Percentiles rank a stretch among this genome's conserved stretches.
Evolutionary conservation across 2,329 filamentous ascomycete species (phyloP).

Genomic region (Colletotrichum sp.): DNA sequence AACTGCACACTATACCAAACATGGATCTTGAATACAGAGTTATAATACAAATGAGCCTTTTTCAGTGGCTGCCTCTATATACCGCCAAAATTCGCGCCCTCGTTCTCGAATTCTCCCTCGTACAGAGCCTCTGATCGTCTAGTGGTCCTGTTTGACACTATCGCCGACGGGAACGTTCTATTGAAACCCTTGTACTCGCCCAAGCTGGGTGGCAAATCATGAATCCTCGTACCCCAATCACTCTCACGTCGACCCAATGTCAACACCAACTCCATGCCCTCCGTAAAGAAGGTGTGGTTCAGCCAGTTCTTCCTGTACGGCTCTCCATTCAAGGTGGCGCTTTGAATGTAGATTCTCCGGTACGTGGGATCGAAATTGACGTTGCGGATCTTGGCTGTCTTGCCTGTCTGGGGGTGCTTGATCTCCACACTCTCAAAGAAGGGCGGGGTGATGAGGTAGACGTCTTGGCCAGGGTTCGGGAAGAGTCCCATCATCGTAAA

Average conservation of each 20-base stretch:
- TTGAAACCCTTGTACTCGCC: constrained; percentile 41
- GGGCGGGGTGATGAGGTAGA: constrained; percentile 74
- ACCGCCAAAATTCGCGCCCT: not conserved
- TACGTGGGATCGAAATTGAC: constrained; percentile 67
- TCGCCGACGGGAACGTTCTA: constrained; percentile 17
- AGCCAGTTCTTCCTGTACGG: constrained; percentile 71
- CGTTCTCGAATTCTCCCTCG: not conserved
- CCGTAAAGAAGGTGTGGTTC: constrained; percentile 69
- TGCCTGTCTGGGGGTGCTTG: constrained; percentile 61
- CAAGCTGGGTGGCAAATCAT: constrained; percentile 68
- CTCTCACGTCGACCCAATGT: constrained; percentile 67
- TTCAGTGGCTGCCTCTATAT: not conserved
- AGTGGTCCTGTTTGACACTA: not conserved
- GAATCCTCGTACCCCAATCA: constrained; percentile 63
- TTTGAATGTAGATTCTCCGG: constrained; percentile 68
- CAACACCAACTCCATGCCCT: constrained; percentile 69
- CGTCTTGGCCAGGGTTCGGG: constrained; percentile 71
- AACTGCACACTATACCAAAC: not conserved
- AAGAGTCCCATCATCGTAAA: constrained; percentile 75
- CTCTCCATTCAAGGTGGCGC: constrained; percentile 64
- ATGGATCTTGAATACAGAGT: not conserved
- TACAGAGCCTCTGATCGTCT: not conserved
- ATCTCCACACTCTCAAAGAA: constrained; percentile 69
- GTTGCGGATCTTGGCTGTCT: constrained; percentile 63
- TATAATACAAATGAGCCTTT: not conserved